Base-by-base conservation (phyloP, 176 grass and related monocot species). In the Coix lacrymajobi region DNA sequence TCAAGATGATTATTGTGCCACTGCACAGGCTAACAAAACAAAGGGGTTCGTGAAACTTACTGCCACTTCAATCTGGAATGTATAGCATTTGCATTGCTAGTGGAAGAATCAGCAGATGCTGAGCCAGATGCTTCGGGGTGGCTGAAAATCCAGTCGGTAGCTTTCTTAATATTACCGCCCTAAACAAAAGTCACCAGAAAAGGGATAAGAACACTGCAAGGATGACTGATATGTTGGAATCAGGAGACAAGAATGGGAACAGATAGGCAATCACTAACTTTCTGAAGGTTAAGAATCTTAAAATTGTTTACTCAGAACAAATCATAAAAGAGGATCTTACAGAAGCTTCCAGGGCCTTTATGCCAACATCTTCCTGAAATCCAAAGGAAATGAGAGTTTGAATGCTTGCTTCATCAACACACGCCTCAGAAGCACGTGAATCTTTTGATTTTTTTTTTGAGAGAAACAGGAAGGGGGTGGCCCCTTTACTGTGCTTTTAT, bases 131-230 rank as follows among this genome's bases (percentile, higher is more conserved):
- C 92, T 75, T 94, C 92, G n/a, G 88, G 95, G 22, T 93, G 78
- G 81, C 57, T 94, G 81, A 98, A 90, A 82, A 98, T 92, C 92
- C 95, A 94, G 43, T 98, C 90, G 41, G 95, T 98, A 82, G 95
- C 95, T 81, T 85, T 91, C 84, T 98, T 92, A 7, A 98, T 98
- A 80, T 91, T 90, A 45, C 95, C 95, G 79, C 90, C 95, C 95
- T 98, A 38, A 71, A 34, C 14, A 78, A 31, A 30, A 80, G 40
- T 75, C 16, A 74, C 16, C 14, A 88, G 22, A 71, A 70, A 37
- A 81, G 11, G 48, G 51, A 32, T 37, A 63, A 46, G 1, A 25
- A 52, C 37, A 68, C 62, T 49, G 10, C 43, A 52, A 85, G 44
- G 12, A 60, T 66, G 40, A 37, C 15, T 20, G 15, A 4, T n/a